These are phyloP conservation scores for Lodderomyces elongisporus DNA, from an alignment of 1,139 yeast species.

Conservation along the genomic window DNA sequence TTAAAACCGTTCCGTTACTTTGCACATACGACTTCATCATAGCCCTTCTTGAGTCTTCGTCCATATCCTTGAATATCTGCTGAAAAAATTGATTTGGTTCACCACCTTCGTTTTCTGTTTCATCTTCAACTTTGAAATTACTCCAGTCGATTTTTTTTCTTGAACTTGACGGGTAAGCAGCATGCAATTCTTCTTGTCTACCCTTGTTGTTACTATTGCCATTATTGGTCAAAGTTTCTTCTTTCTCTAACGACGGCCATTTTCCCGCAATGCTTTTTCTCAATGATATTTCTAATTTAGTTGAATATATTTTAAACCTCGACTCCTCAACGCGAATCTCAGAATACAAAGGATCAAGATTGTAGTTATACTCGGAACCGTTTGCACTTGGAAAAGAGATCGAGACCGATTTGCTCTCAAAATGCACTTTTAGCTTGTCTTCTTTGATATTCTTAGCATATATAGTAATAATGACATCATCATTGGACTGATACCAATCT, in stretches of 20 bases:
- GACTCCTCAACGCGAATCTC: constrained; percentile 46
- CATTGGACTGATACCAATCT: constrained; percentile 75
- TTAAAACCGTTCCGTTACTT: constrained; percentile 88
- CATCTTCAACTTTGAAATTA: constrained; percentile 50
- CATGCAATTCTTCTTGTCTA: constrained; percentile 8
- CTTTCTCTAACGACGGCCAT: constrained; percentile 44
- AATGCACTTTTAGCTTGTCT: constrained; percentile 33
- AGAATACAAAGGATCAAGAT: constrained; percentile 47
- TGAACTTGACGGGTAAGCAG: constrained; percentile 59
- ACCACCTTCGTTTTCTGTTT: constrained; percentile 35
- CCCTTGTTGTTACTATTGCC: constrained; percentile 5
- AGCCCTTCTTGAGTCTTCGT: constrained; percentile 84
- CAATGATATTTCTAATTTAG: constrained; percentile 68
- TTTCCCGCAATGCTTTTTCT: constrained; percentile 29
- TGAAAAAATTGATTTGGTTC: constrained; percentile 71
- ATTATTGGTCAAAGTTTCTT: no score
- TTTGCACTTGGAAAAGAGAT: constrained; percentile 44
- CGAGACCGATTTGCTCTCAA: constrained; percentile 27
- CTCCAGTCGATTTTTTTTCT: constrained; percentile 69
- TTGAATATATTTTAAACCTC: constrained; percentile 51
- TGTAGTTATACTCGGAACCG: constrained; percentile 45
- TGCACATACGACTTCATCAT: constrained; percentile 97
- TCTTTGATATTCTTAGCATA: constrained; percentile 64
- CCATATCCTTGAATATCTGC: constrained; percentile 70
- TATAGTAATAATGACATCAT: constrained; percentile 58